Evolutionary conservation across 192 early-diverging fungal species (phyloP).

Genomic region (Umbelopsis vinacea): DNA sequence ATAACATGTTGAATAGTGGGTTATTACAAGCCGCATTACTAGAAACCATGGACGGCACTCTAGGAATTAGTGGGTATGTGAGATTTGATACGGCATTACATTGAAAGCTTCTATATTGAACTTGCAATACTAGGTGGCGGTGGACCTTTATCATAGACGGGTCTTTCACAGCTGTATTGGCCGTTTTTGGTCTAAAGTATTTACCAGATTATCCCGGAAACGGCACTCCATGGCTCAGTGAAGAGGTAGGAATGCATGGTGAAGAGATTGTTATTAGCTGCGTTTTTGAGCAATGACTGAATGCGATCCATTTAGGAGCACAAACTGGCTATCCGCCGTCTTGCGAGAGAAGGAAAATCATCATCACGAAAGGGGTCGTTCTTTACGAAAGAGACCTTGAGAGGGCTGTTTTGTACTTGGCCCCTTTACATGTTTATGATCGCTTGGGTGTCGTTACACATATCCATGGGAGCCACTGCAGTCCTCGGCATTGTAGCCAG

Average conservation of each 20-base stretch:
- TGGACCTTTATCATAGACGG: constrained; percentile 48
- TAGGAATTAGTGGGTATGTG: constrained; percentile 43
- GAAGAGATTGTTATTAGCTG: not conserved
- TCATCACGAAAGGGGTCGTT: not conserved
- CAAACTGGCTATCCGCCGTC: constrained; percentile 10
- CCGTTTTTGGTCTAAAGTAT: constrained; percentile 31
- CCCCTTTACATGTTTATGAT: constrained; percentile 36
- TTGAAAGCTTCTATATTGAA: not conserved
- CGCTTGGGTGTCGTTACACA: constrained; percentile 38
- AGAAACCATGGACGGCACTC: constrained; percentile 34
- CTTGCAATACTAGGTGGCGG: constrained; percentile 31
- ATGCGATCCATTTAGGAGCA: not conserved
- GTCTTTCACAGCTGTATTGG: constrained; percentile 28
- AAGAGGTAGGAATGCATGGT: constrained; percentile 15
- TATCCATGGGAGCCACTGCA: constrained; percentile 32
- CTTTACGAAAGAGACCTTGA: not conserved
- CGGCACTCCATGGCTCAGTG: constrained; percentile 35
- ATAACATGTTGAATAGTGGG: constrained; percentile 22
- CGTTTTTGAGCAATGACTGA: not conserved
- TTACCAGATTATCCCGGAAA: constrained; percentile 44
- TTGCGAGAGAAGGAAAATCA: constrained; percentile 16
- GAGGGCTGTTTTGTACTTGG: constrained; percentile 21
- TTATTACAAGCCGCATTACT: constrained; percentile 35
- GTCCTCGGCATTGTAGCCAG: constrained; percentile 41
- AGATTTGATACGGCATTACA: not conserved